Base-by-base conservation (phyloP, 2,329 filamentous ascomycete genomes). In the Gnomoniopsis smithogilvyi region DNA sequence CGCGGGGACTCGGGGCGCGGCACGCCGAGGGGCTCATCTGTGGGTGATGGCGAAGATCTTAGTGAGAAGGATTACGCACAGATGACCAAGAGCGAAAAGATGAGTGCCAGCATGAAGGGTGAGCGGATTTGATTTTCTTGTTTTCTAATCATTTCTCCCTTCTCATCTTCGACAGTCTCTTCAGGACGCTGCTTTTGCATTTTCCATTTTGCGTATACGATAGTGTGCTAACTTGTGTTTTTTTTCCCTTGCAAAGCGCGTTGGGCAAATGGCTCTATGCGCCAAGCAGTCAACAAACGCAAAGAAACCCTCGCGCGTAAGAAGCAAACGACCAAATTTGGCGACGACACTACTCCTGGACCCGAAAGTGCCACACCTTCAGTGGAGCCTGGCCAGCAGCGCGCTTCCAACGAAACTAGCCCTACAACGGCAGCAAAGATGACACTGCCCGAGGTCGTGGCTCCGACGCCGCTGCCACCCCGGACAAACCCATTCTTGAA, bases 51-150 rank as follows among this genome's bases (percentile, higher is more conserved):
- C 15, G 76, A 78, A 26, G 66, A 66, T 26, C 22, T 56, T 33
- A 62, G 60, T 22, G 76, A 80, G 59, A 85, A 85, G 72, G 81
- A 84, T 54, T 86, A 86, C 65, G 79, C 80, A 38, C 76, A 79
- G 47, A 85, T 86, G 82, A 85, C 81, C 51, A 86, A 86, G 73
- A 84, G 81, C 33, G 83, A 86, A 72, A 86, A 86, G 76, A 86
- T 86, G 83, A 84, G 80, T n/a, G 78, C 78, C 19, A 85, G 82
- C 2, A 86, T 86, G 83, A 84, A 84, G 74, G 81, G 83, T 85
- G 74, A 73, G 78, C 70, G n/a, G 17, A 26, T 15, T 11, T 11
- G 34, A 21, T n/a, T 24, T 51, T 22, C 33, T 22, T n/a, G n/a
- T 46, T 46, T 17, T 46, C 43, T 46, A 3, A 14, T 43, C 6